phyloP scores from a whole-genome alignment of 2,329 filamentous ascomycete species.

The Xylaria sp. region DNA sequence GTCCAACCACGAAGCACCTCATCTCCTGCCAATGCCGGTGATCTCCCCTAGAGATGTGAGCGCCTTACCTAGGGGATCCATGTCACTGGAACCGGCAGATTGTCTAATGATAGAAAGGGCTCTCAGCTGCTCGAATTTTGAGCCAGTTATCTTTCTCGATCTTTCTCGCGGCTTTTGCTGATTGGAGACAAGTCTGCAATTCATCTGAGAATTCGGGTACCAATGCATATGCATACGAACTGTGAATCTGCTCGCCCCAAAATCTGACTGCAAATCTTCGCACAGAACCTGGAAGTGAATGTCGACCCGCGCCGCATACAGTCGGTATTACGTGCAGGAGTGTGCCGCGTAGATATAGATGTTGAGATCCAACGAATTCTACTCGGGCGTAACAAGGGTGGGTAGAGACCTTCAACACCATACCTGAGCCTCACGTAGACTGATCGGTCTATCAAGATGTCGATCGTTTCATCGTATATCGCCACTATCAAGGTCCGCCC shows the following conservation, averaged over 20 bases:
- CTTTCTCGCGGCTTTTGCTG: not conserved
- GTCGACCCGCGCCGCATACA: not conserved
- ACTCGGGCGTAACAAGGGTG: not conserved
- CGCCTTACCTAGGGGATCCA: not conserved
- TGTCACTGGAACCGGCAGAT: not conserved
- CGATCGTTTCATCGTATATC: not conserved
- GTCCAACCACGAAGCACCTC: not conserved
- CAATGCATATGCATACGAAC: conserved; percentile 1
- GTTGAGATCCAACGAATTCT: not conserved
- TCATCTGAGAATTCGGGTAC: not conserved
- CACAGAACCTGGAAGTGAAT: not conserved
- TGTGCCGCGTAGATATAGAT: not conserved
- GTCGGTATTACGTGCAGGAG: not conserved
- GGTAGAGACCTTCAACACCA: not conserved
- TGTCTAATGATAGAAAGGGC: not conserved
- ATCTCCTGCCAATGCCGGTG: not conserved
- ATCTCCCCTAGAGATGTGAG: not conserved
- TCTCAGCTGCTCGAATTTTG: not conserved
- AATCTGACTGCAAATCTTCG: too few relatives aligned
- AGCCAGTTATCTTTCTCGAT: not conserved
- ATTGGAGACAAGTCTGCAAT: not conserved
- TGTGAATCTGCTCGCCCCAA: not conserved
- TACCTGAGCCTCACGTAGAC: conserved; percentile 3
- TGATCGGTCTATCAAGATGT: not conserved
- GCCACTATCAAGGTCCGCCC: not conserved